Conservation (phyloP, 768 basidiomycete genomes). For the Tulasnella sp. region DNA sequence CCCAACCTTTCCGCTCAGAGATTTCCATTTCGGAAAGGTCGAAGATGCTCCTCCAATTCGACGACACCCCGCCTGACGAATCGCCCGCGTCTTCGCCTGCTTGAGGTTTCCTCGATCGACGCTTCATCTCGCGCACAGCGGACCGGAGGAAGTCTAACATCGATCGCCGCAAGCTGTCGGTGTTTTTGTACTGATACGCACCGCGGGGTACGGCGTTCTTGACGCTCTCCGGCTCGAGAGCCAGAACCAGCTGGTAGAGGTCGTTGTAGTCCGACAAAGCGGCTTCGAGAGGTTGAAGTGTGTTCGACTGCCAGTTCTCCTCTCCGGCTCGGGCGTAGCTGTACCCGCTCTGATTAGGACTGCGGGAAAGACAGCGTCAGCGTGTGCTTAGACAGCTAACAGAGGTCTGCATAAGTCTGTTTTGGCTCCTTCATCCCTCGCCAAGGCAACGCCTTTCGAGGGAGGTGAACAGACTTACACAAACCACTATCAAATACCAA, state of each 20-base stretch:
- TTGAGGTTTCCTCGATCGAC: background rate
- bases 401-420: background rate
- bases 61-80: background rate
- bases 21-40: background rate
- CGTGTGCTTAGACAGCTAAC: background rate
- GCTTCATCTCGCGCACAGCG: conserved; percentile 13
- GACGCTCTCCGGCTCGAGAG: conserved; percentile 20
- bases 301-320: background rate
- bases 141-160: conserved; percentile 19
- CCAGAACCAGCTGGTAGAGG: conserved; percentile 21
- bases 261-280: conserved; percentile 21
- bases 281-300: conserved; percentile 21
- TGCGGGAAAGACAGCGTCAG: background rate
- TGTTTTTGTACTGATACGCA: background rate
- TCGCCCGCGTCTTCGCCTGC: background rate
- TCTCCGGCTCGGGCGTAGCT: background rate
- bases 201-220: background rate
- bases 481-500: no score
- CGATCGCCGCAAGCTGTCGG: background rate
- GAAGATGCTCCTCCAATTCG: background rate
- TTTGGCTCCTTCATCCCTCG: no score
- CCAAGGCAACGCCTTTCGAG: no score
- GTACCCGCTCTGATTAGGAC: background rate
- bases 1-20: background rate
- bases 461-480: background rate